phyloP scores from a whole-genome alignment of 1,139 yeast genomes.

The Trichomonascaceae sp. region DNA sequence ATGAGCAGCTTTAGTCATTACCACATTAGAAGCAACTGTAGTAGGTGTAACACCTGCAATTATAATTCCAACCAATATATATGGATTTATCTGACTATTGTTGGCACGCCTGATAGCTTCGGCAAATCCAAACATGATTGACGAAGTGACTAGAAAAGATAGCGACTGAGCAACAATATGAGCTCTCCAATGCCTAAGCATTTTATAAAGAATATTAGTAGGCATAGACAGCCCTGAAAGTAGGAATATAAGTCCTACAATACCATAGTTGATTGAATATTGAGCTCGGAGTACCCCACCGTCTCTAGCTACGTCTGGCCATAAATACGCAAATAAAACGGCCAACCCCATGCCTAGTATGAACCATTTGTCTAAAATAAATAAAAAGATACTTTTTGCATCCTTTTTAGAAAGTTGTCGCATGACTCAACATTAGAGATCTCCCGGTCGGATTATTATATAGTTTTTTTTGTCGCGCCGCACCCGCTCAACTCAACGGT shows the following conservation, averaged over 20 bases:
- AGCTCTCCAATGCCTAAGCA: conserved; percentile 72
- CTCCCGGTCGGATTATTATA: not conserved
- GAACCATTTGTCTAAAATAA: conserved; percentile 51
- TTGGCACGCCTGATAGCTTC: conserved; percentile 58
- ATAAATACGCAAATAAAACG: conserved; percentile 67
- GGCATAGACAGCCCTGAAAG: conserved; percentile 75
- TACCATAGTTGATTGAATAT: conserved; percentile 76
- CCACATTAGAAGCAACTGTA: conserved; percentile 83
- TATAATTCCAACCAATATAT: conserved; percentile 73
- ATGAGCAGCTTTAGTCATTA: conserved; percentile 75
- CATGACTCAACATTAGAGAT: not conserved
- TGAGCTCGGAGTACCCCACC: conserved; percentile 73
- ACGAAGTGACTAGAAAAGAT: conserved; percentile 68
- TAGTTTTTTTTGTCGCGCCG: not conserved
- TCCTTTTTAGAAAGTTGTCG: not conserved
- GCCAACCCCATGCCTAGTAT: conserved; percentile 64
- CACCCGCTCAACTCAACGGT: not conserved
- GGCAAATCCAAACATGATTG: conserved; percentile 70
- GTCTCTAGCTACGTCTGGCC: conserved; percentile 75
- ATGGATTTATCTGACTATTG: conserved; percentile 53
- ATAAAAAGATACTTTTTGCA: not conserved
- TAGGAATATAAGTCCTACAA: conserved; percentile 78
- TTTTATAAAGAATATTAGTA: conserved; percentile 51
- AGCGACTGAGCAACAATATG: conserved; percentile 63
- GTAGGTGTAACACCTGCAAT: conserved; percentile 87